phyloP scores from a whole-genome alignment of 148 eudicot genomes.

The Tetragonia tetragonoides region DNA sequence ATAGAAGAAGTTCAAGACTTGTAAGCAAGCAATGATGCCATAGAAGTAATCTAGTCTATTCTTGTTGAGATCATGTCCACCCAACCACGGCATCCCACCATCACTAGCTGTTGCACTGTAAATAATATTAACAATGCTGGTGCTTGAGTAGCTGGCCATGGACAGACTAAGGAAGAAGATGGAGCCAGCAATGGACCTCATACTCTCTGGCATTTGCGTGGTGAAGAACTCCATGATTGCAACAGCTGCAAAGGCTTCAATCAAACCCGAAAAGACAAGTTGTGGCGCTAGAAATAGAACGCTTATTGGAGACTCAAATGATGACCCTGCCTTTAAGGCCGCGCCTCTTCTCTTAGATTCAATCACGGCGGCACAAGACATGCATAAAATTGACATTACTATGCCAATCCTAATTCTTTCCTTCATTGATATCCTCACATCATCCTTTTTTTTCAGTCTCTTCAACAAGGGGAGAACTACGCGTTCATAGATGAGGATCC shows the following conservation, averaged over 20 bases:
- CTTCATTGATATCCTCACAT: conserved; percentile 39
- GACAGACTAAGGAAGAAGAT: conserved; percentile 57
- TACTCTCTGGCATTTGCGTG: conserved; percentile 54
- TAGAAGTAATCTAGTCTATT: conserved; percentile 58
- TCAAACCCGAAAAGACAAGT: conserved; percentile 47
- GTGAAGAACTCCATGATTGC: conserved; percentile 67
- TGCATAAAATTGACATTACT: conserved; percentile 52
- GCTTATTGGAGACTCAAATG: conserved; percentile 46
- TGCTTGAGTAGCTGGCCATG: conserved; percentile 53
- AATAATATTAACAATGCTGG: conserved; percentile 47
- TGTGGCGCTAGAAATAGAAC: conserved; percentile 47
- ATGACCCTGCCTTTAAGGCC: conserved; percentile 31
- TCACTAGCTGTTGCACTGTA: conserved; percentile 24
- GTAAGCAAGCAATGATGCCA: conserved; percentile 44
- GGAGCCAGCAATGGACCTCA: conserved; percentile 68
- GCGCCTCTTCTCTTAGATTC: conserved; percentile 44
- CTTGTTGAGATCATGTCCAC: conserved; percentile 67
- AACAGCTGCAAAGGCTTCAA: conserved; percentile 62
- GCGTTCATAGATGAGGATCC: conserved; percentile 58
- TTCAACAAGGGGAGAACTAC: conserved; percentile 31
- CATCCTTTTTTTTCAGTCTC: conserved; percentile 18
- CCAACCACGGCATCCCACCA: conserved; percentile 53
- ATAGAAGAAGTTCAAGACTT: conserved; percentile 45
- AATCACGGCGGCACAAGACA: conserved; percentile 38
- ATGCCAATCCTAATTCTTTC: conserved; percentile 53